These are phyloP conservation scores for Noccaea caerulescens DNA, from an alignment of 345 rosid species.

Conservation along the genomic window DNA sequence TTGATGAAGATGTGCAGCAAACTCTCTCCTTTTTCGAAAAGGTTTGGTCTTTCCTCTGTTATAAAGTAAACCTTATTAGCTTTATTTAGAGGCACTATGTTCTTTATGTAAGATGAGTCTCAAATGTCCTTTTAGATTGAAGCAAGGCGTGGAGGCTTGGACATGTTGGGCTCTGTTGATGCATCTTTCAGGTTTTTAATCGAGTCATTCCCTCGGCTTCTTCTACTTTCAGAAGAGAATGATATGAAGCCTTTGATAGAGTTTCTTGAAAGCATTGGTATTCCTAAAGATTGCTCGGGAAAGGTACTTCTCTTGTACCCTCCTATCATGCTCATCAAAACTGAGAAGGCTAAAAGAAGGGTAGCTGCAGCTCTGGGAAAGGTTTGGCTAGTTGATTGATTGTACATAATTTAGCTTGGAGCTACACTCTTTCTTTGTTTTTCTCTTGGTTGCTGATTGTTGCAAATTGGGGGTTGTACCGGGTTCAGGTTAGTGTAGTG, in stretches of 20 bases:
- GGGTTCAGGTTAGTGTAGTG: slow-evolving; percentile 53
- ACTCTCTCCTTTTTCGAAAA: slow-evolving; percentile 90
- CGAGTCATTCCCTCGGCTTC: slow-evolving; percentile 87
- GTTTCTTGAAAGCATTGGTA: slow-evolving; percentile 60
- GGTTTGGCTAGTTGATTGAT: slow-evolving; percentile 49
- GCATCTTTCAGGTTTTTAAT: slow-evolving; percentile 61
- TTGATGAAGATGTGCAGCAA: slow-evolving; percentile 85
- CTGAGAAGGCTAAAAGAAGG: slow-evolving; percentile 53
- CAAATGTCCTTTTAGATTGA: slow-evolving; percentile 56
- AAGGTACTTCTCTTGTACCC: slow-evolving; percentile 73
- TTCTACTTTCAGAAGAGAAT: slow-evolving; percentile 61
- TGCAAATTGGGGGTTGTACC: slow-evolving; percentile 20
- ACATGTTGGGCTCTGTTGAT: slow-evolving; percentile 62
- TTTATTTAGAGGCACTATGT: not conserved
- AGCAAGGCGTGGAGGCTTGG: slow-evolving; percentile 94
- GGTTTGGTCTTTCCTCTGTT: slow-evolving; percentile 47
- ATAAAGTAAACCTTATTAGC: not conserved
- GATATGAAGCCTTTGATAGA: slow-evolving; percentile 62
- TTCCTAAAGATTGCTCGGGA: slow-evolving; percentile 49
- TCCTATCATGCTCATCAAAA: slow-evolving; percentile 53
- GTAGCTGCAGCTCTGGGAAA: slow-evolving; percentile 49
- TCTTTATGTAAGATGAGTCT: slow-evolving; percentile 27
- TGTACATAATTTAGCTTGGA: slow-evolving; percentile 1
- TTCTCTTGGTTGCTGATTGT: slow-evolving; percentile 34
- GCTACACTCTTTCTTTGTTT: slow-evolving; percentile 9